Conservation (phyloP, 768 basidiomycete species). For the Leccinum broughii region DNA sequence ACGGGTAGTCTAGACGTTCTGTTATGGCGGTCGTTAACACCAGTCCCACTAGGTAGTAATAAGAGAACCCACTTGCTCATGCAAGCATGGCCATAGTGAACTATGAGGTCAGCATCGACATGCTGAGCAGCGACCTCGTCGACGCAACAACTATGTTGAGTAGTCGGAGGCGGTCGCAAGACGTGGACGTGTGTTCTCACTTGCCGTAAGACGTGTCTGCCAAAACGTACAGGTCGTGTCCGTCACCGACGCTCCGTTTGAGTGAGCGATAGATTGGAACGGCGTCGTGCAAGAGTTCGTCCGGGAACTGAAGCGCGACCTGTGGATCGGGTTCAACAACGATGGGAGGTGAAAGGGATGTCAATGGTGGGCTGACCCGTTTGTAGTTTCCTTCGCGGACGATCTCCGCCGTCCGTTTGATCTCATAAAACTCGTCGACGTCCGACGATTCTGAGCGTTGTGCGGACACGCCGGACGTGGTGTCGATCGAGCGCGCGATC, state of each 20-base stretch:
- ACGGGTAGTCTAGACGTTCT: conserved; percentile 89
- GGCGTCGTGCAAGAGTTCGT: conserved; percentile 84
- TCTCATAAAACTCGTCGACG: conserved; percentile 73
- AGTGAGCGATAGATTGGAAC: conserved; percentile 79
- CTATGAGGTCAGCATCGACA: conserved; percentile 84
- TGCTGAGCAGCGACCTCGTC: conserved; percentile 96
- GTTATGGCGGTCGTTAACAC: conserved; percentile 1
- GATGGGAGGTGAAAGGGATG: not conserved
- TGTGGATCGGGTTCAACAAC: conserved; percentile 29
- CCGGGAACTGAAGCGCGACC: conserved; percentile 95
- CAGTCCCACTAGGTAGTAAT: not conserved
- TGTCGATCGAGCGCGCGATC: conserved; percentile 55
- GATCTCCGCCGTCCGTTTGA: conserved; percentile 61
- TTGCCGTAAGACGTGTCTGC: conserved; percentile 98
- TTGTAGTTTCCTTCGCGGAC: conserved; percentile 66
- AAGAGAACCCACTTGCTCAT: conserved; percentile 73
- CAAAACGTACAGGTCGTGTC: conserved; percentile 78
- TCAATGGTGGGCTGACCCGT: conserved; percentile 49
- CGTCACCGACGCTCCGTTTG: conserved; percentile 45
- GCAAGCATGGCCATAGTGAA: conserved; percentile 97
- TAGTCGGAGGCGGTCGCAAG: not conserved
- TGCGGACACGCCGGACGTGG: conserved; percentile 42
- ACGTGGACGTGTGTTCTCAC: conserved; percentile 38
- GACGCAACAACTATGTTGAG: conserved; percentile 75
- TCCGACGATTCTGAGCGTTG: conserved; percentile 33